These are phyloP conservation scores for Yamagishiella unicocca DNA, from an alignment of 139 green algal species.

Conservation along the genomic window DNA sequence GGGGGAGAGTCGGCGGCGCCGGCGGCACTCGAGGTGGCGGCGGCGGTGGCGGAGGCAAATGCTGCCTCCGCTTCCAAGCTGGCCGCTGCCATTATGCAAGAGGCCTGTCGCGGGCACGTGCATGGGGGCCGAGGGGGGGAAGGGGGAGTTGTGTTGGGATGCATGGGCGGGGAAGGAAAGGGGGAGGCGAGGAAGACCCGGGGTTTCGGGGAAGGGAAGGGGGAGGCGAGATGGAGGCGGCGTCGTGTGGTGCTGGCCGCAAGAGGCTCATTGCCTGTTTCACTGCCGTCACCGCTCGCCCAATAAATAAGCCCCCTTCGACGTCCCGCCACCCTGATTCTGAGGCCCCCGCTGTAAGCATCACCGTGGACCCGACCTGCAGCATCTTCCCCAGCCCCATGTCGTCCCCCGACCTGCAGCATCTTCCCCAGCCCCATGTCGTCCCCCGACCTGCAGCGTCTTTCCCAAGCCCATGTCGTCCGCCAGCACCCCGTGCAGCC, in stretches of 20 bases:
- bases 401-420: too few species aligned
- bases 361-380: too few species aligned
- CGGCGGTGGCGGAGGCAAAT: neutral
- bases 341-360: too few species aligned
- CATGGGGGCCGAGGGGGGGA: neutral
- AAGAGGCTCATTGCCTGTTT: too few species aligned
- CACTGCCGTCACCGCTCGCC: too few species aligned
- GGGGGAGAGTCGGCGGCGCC: neutral
- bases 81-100: constrained; percentile 80
- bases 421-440: too few species aligned
- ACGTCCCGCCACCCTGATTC: too few species aligned
- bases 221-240: too few species aligned
- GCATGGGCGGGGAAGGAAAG: neutral
- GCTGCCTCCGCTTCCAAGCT: constrained; percentile 36
- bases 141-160: neutral
- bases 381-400: too few species aligned
- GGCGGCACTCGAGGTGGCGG: neutral
- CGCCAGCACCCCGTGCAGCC: constrained; percentile 95
- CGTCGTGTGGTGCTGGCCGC: too few species aligned
- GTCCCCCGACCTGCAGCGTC: constrained; percentile 69
- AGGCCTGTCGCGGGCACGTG: too few species aligned
- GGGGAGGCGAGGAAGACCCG: neutral
- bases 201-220: neutral
- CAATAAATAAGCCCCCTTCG: too few species aligned
- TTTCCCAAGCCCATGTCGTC: constrained; percentile 94